Evolutionary conservation across 306 rosid species (phyloP), one percentile per base, ranked within the genome.

Genomic region (Glycine soja): DNA sequence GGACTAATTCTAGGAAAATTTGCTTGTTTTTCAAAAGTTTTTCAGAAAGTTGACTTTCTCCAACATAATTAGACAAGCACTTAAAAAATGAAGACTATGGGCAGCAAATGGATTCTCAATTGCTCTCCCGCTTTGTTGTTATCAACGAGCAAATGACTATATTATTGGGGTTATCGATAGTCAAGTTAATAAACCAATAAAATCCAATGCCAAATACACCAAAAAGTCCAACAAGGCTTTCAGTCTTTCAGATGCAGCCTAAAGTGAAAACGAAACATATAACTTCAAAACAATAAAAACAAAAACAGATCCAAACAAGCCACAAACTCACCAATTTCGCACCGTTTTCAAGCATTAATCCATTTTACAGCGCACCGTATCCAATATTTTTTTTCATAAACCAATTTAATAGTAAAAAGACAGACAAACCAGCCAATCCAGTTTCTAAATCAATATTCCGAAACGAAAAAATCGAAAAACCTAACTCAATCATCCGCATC

Each of bases 271-370:
- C 8, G 7, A 59, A 24, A 11, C 7, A 19, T 30, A 78, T 34
- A 48, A 40, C 36, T 47, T 80, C 30, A 78, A 40, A 52, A 9
- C 18, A 30, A 65, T 10, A 68, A 78, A 1, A 24, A 24, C 57
- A 71, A 61, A 62, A 63, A 2, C 40, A 57, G 34, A 69, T 10
- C 0, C 77, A 80, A 56, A 79, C 72, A 58, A 6, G 43, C 10
- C 12, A 1, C 70, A 45, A 32, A 9, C 45, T 12, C 7, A 59
- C 54, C 18, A 40, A 80, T 7, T 80, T 7, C 6, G 3, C 5
- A 61, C 67, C 18, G 14, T 42, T 40, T 13, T 70, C 10, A 67
- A 65, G 40, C 75, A 67, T 24, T 18, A 38, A 45, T 70, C 50
- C 62, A 45, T 70, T 57, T 51, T 7, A 70, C 81, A 70, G 40